Percentiles rank a stretch among this genome's conserved stretches.
These are phyloP conservation scores for Vitis vinifera DNA, from an alignment of 164 flowering plant species.

Conservation along the genomic window DNA sequence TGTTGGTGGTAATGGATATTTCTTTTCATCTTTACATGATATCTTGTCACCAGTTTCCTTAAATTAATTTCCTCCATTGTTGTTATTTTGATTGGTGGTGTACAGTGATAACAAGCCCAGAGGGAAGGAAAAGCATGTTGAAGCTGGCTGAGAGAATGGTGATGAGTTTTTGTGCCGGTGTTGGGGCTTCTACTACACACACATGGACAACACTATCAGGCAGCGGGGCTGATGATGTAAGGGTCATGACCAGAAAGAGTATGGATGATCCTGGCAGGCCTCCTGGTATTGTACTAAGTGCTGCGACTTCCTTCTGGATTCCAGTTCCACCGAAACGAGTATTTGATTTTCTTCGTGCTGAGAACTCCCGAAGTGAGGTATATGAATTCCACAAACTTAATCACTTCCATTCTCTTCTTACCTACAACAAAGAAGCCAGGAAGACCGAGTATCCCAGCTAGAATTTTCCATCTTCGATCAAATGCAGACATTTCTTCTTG, in stretches of 20 bases:
- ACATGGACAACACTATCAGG: slow-evolving; percentile 81
- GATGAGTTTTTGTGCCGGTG: slow-evolving; percentile 76
- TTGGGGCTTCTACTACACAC: slow-evolving; percentile 80
- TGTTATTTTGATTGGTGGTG: not conserved
- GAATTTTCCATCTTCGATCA: too few species aligned
- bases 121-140: slow-evolving; percentile 85
- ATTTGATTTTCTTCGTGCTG: slow-evolving; percentile 79
- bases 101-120: slow-evolving; percentile 66
- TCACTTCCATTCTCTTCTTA: too few species aligned
- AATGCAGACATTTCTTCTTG: not conserved
- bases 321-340: slow-evolving; percentile 71
- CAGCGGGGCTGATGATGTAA: slow-evolving; percentile 73
- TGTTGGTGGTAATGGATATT: slow-evolving; percentile 44
- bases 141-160: slow-evolving; percentile 93
- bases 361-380: slow-evolving; percentile 79
- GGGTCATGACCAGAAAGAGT: slow-evolving; percentile 88
- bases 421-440: not conserved
- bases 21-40: not conserved
- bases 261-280: slow-evolving; percentile 90
- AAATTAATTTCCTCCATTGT: not conserved
- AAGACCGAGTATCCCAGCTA: too few species aligned
- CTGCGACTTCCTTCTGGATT: slow-evolving; percentile 90
- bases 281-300: slow-evolving; percentile 89
- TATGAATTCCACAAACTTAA: not conserved
- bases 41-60: not conserved